phyloP scores from a whole-genome alignment of 306 rosid species.

The Dryas alaskensis region DNA sequence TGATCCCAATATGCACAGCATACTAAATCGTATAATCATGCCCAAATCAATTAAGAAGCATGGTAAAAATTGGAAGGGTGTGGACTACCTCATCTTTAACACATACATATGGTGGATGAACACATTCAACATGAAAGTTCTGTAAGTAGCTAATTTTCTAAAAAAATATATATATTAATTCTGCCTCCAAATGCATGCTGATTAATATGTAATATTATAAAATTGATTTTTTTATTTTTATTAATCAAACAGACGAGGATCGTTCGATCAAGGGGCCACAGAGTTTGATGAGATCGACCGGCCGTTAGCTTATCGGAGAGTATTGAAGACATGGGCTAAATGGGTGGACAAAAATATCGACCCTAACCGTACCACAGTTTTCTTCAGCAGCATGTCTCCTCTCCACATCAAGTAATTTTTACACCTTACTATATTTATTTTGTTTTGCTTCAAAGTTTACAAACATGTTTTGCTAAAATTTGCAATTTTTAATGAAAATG shows the following conservation, averaged over 20 bases:
- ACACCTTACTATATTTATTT: not conserved
- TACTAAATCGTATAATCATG: conserved; percentile 78
- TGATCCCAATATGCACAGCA: conserved; percentile 83
- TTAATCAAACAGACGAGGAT: conserved; percentile 59
- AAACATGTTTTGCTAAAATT: not conserved
- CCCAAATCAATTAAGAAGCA: conserved; percentile 87
- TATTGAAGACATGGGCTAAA: conserved; percentile 71
- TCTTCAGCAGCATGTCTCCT: conserved; percentile 90
- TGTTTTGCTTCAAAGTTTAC: conserved; percentile 6
- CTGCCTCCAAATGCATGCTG: not conserved
- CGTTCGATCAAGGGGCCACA: conserved; percentile 69
- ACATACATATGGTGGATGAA: conserved; percentile 99
- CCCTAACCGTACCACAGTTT: conserved; percentile 72
- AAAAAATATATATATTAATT: not conserved
- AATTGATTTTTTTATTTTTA: not conserved
- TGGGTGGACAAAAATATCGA: conserved; percentile 77
- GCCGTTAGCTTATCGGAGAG: conserved; percentile 63
- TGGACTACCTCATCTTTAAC: conserved; percentile 77
- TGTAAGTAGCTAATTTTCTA: conserved; percentile 45
- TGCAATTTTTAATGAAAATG: not conserved
- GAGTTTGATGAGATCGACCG: conserved; percentile 75
- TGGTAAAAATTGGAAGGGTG: conserved; percentile 71
- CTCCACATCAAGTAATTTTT: conserved; percentile 81
- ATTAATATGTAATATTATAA: conserved; percentile 2
- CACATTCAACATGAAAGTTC: conserved; percentile 66